Evolutionary conservation across 805 yeast species (phyloP), one percentile per base, ranked within the genome.

Genomic region (Saccharomyces cerevisiae): DNA sequence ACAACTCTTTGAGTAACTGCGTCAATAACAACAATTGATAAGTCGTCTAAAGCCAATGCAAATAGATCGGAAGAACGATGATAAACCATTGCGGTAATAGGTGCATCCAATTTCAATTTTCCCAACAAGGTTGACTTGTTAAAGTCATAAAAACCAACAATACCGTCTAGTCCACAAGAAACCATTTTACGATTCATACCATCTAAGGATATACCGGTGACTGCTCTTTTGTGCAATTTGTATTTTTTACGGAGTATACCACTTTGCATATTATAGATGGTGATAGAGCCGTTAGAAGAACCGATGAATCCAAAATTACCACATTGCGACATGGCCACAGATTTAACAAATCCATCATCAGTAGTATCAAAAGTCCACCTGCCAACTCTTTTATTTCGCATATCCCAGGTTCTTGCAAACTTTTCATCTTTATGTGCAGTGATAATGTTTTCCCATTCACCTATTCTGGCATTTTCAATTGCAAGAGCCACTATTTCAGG

Each of bases 231-330:
- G 61, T 87, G 95, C 32, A 84, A 70, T 57, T 79, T 78, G 65
- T 86, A 84, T 61, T 79, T 79, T 62, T 85, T 84, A 60, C 97
- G 79, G 49, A 84, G 69, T 21, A 80, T 70, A n/a, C 99, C 99
- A 65, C 96, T 87, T 71, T 94, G 99, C 67, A 94, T 73, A 68
- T 94, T 94, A 70, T 84, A 91, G 10, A 84, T 89, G 30, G 86
- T 89, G 57, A 94, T 84, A 13, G 87, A 84, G 58, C 99, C 99
- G 47, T 73, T 70, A 1, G 91, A 79, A 1, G 97, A 89, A 11
- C 98, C 99, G 22, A 95, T 85, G 43, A 92, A 72, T 0, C 87
- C 97, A 70, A 95, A 94, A 69, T 95, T 95, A 41, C 99, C 99
- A 77, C 99, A 94, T 54, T 83, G 87, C 0, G 97, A 87, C 24